A percentile compares a stretch with the other conserved stretches of the same genome.
These are phyloP conservation scores for Chlorella sp. DNA, from an alignment of 139 green algal genomes.

Conservation along the genomic window DNA sequence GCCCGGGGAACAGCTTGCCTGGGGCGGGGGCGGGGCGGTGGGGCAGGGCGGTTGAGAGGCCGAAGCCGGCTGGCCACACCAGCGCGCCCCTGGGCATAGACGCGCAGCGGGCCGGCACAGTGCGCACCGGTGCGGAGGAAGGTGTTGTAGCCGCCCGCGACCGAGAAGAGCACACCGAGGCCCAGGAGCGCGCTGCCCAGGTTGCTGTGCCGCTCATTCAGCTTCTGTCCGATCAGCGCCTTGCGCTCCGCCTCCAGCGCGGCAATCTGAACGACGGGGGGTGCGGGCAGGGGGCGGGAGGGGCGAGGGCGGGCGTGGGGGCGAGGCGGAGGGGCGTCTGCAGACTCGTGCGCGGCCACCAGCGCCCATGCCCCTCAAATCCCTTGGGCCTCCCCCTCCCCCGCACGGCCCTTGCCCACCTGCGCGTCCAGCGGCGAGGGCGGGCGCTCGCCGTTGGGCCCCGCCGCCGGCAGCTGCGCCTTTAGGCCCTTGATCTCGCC, in stretches of 20 bases:
- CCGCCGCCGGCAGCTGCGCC: constrained; percentile 59
- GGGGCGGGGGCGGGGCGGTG: not conserved
- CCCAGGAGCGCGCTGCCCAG: constrained; percentile 87
- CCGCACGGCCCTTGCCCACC: no score
- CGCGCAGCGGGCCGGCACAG: no score
- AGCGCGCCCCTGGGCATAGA: no score
- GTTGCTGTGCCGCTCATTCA: constrained; percentile 84
- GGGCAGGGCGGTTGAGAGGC: not conserved
- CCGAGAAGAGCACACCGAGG: constrained; percentile 77
- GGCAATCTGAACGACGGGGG: constrained; percentile 1
- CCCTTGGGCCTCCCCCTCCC: no score
- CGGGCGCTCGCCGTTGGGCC: constrained; percentile 49
- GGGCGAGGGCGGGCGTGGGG: no score
- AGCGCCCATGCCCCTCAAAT: no score
- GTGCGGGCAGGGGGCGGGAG: no score
- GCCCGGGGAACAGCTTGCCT: constrained; percentile 97
- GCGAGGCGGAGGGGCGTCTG: no score
- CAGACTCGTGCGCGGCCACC: no score
- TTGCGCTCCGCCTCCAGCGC: constrained; percentile 91
- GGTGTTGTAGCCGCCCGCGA: constrained; percentile 93
- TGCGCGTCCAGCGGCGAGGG: constrained; percentile 53
- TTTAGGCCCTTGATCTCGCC: constrained; percentile 81
- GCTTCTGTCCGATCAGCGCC: constrained; percentile 59
- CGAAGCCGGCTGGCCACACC: not conserved
- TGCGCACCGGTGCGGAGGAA: constrained; percentile 80